Evolutionary conservation across 2,329 filamentous ascomycete species (phyloP), one percentile per base, ranked within the genome.

Genomic region (Venturia oleaginea): DNA sequence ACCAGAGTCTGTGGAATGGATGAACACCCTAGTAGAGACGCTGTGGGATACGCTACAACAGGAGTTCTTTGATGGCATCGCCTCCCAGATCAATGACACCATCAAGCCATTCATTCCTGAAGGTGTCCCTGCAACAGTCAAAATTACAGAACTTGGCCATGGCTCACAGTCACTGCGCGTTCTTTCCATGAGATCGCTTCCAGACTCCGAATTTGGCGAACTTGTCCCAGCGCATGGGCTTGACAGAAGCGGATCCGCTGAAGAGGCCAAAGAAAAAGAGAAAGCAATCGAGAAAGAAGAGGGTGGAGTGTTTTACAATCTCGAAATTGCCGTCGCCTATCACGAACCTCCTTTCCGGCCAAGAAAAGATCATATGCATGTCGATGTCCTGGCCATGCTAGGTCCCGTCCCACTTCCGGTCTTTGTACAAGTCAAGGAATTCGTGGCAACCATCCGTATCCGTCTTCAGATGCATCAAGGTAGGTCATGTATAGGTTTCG

Each of bases 321-420:
- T 57, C 30, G 51, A 57, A 34, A 57, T 57, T 30, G 51, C 51
- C 24, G 30, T 57, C 13, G 51, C 51, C 24, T 57, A 57, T n/a
- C 51, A 57, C 30, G 51, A 57, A 27, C 27, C 51, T 17, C 51
- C 51, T n/a, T 57, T 57, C 24, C 27, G 51, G 5, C n/a, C 51
- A 22, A 27, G 51, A 34, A 57, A 57, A 19, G 51, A 57, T 10
- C 51, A 57, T n/a, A 57, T 57, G 51, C 51, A 57, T 57, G 51
- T 57, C 30, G 51, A 57, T 27, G 8, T 57, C 10, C 30, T 57
- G 15, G 51, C 51, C 4, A 57, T 57, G 51, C 27, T 57, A 19
- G 51, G 51, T 22, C 51, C 51, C 15, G 15, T 57, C 10, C 51
- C 51, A 10, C 27, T 57, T 22, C 51, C 51, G 0, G 24, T 57